phyloP scores from a whole-genome alignment of 73 alveolate species.

The Paramecium octaurelia region DNA sequence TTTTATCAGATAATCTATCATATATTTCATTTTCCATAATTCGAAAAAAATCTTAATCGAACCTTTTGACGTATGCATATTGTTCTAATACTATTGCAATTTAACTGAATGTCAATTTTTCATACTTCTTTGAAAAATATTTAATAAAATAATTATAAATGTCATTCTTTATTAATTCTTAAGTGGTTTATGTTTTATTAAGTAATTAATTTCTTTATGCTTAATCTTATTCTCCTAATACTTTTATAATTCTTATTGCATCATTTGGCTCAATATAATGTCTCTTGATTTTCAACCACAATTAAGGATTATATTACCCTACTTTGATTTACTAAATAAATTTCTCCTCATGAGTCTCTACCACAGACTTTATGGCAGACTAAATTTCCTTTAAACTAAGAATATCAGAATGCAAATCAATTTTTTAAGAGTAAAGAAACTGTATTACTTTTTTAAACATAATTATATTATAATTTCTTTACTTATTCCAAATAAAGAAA shows the following conservation, averaged over 20 bases:
- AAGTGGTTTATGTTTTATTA: background rate
- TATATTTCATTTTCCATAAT: slow-evolving; percentile 55
- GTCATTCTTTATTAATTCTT: background rate
- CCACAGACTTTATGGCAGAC: background rate
- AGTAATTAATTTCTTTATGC: background rate
- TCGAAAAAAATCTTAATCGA: slow-evolving; percentile 47
- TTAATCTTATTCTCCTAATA: background rate
- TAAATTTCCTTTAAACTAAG: background rate
- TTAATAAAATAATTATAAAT: slow-evolving; percentile 6
- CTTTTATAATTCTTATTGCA: background rate
- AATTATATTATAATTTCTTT: background rate
- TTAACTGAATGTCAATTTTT: slow-evolving; percentile 33
- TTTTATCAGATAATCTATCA: slow-evolving; percentile 21
- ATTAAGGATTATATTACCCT: background rate
- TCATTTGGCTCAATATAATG: slow-evolving; percentile 5
- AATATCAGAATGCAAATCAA: background rate
- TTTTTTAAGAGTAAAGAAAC: background rate
- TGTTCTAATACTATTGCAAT: slow-evolving; percentile 32
- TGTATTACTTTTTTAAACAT: background rate
- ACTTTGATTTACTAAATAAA: background rate
- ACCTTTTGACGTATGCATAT: slow-evolving; percentile 58
- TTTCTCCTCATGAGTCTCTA: background rate
- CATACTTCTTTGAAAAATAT: slow-evolving; percentile 27
- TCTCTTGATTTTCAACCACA: background rate
- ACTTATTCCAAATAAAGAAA: background rate